Conservation (phyloP, 345 rosid species). For the Eutrema yunnanense region DNA sequence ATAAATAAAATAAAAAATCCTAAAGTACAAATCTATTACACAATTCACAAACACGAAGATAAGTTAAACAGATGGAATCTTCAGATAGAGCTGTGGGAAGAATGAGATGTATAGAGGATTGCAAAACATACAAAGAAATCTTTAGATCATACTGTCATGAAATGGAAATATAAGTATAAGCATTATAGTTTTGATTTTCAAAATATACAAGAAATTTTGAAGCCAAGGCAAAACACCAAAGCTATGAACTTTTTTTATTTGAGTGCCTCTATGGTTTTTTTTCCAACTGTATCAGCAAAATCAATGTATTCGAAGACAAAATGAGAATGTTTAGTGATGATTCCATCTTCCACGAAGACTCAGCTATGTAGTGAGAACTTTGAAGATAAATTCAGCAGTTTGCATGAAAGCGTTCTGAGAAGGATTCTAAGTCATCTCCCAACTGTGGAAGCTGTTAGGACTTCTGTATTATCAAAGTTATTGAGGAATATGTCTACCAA, state of each 20-base stretch:
- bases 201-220: too few species aligned
- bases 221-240: too few species aligned
- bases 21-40: too few species aligned
- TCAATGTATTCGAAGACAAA: neutral
- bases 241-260: neutral
- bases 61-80: neutral
- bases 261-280: neutral
- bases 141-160: too few species aligned
- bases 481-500: conserved; percentile 10
- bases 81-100: conserved; percentile 13
- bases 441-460: conserved; percentile 20
- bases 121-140: neutral
- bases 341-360: neutral
- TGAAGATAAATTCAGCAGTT: conserved; percentile 1
- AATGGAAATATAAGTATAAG: too few species aligned
- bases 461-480: conserved; percentile 11
- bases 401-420: conserved; percentile 2
- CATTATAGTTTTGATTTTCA: too few species aligned
- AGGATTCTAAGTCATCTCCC: conserved; percentile 5
- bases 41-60: neutral
- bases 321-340: neutral
- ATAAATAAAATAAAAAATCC: too few species aligned
- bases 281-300: neutral
- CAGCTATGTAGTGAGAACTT: neutral
- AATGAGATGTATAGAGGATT: neutral